Base-by-base conservation (phyloP, 148 eudicot genomes). In the Vaccinium myrtillus region DNA sequence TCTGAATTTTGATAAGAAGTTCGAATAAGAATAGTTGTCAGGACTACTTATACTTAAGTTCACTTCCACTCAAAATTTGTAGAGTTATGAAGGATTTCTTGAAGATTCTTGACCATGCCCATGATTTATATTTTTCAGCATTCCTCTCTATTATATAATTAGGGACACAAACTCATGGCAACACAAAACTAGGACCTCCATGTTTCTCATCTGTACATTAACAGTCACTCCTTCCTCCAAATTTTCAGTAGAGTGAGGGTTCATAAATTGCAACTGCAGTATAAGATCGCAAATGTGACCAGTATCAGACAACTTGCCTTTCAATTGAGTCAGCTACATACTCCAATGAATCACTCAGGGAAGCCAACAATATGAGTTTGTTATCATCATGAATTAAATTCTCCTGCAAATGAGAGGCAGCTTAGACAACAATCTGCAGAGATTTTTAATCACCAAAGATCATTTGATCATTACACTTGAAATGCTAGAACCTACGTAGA, bases 311-410 rank as follows among this genome's bases (percentile, higher is more conserved):
- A 71, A 88, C 94, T 90, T 87, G 79, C 99, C 98, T 94, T 90
- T 95, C 98, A 86, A 97, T 94, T 65, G 99, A 95, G 85, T 95
- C 98, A 56, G 99, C 99, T 89, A 97, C 93, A 92, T 95, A 97
- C 92, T 97, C 98, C 91, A 97, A 87, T 18, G 99, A 97, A 91
- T 97, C 99, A 89, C 98, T 97, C 55, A 97, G 75, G 12, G 98
- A 97, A 82, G 99, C 99, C 88, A 97, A 87, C 51, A 97, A 89
- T 82, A 94, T 92, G 86, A 97, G 93, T 88, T 94, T 95, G 91
- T 94, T 95, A 88, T 95, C 98, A 83, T 97, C 99, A 79, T 94
- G 98, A 81, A 97, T 97, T 83, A 97, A 88, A 91, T 94, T 88
- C 82, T 97, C 99, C 99, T 97, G 93, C 91, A 91, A 32, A 82